Evolutionary conservation across 768 basidiomycete species (phyloP), one percentile per base, ranked within the genome.

Genomic region (Mycena haematopus): DNA sequence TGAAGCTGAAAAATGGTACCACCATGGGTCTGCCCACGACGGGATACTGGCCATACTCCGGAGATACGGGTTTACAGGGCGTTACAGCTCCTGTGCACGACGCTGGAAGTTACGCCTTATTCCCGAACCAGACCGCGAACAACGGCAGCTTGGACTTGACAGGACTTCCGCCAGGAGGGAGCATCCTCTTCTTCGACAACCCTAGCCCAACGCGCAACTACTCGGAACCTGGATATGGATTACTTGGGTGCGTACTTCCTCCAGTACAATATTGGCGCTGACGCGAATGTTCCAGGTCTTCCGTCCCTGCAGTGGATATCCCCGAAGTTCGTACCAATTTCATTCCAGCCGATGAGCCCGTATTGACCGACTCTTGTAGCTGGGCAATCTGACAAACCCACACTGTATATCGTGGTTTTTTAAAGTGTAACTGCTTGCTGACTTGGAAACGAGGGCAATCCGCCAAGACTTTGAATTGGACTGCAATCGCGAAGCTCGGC

Each of bases 21-120:
- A 56, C 63, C 10, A 17, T 73, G 13, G 72, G 70, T 17, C 62
- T 75, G 13, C 74, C 74, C 2, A 75, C 73, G 17, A 75, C 74
- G 2, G 74, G 74, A 3, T 75, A 70, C 55, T 75, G 74, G 74
- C 74, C 74, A 3, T 74, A 74, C 58, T 72, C 68, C 40, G 74
- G 74, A 19, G 63, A 75, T 60, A 72, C 72, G 21, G 74, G 74
- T 8, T 44, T 69, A 9, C 54, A 47, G 29, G 74, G 74, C 33
- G 69, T 73, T 29, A 73, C 69, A 2, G 73, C 65, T 3, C 71
- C 72, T 1, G 15, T 75, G 3, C 59, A 70, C 56, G 74, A 75
- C 44, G 73, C 69, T 4, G 73, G 73, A 13, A 71, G 61, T 14
- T 74, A 58, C 59, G 72, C 60, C 9, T 29, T 74, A 29, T 53